Percentiles rank a stretch among this genome's conserved stretches.
These are phyloP conservation scores for Blastocystis hominis DNA, from an alignment of 352 stramenopile species.

Conservation along the genomic window DNA sequence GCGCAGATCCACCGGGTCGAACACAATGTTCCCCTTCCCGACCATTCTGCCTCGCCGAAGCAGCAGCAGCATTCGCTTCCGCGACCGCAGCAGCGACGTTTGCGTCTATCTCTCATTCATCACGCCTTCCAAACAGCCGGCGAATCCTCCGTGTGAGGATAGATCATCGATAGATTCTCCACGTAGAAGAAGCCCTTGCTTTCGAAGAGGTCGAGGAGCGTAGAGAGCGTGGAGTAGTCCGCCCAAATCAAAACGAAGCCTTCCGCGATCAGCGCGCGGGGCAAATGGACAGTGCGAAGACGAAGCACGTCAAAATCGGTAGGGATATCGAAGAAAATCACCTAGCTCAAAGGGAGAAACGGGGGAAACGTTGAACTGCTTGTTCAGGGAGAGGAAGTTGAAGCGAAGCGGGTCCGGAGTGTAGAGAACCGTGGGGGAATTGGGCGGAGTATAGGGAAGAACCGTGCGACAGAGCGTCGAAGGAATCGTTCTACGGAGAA, in stretches of 20 bases:
- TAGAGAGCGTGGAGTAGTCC: constrained; percentile 9
- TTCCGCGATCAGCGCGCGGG: neutral
- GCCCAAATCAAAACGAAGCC: constrained; percentile 53
- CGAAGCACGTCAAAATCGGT: neutral
- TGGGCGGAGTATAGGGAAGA: neutral
- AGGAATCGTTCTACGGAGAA: neutral
- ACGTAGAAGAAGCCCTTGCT: constrained; percentile 54
- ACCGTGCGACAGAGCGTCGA: neutral
- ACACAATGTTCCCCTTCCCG: neutral
- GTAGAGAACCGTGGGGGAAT: neutral
- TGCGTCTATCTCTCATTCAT: neutral
- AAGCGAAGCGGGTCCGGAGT: neutral
- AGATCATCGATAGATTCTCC: constrained; percentile 39
- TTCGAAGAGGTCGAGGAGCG: constrained; percentile 21
- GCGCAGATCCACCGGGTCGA: constrained; percentile 41
- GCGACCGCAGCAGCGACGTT: neutral
- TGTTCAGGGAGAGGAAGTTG: neutral
- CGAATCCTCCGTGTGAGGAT: constrained; percentile 9
- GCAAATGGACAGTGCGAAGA: neutral
- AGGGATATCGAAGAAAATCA: constrained; percentile 24
- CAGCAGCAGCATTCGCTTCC: constrained; percentile 48
- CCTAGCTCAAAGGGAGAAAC: neutral
- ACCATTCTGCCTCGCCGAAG: neutral
- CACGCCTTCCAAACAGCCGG: neutral
- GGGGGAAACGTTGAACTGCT: neutral